These are phyloP conservation scores for Ilyonectria mors-panacis DNA, from an alignment of 2,329 filamentous ascomycete genomes.

Conservation along the genomic window DNA sequence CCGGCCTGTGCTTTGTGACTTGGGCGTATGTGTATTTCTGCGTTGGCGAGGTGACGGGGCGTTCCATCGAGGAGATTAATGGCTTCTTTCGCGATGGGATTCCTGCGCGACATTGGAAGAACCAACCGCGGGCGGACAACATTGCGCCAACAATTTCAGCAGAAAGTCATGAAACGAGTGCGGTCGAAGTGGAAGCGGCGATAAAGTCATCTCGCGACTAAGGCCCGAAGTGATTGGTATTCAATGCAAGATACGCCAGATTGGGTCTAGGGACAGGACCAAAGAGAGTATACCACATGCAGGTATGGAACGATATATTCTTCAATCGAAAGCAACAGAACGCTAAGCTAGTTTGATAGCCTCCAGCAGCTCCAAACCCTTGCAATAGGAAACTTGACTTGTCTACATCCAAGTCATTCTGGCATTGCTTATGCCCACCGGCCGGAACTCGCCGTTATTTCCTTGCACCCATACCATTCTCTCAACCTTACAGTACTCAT, in stretches of 20 bases:
- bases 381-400: too few relatives aligned
- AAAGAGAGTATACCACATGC: neutral
- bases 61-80: constrained; percentile 50
- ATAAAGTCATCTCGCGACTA: constrained; percentile 14
- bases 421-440: neutral
- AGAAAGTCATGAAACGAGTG: constrained; percentile 2
- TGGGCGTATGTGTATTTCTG: constrained; percentile 56
- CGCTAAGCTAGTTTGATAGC: neutral
- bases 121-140: constrained; percentile 38
- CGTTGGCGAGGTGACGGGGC: constrained; percentile 50
- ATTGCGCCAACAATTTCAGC: constrained; percentile 8
- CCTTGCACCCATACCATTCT: neutral
- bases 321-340: neutral
- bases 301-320: neutral
- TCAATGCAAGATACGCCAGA: neutral
- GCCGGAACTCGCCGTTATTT: neutral
- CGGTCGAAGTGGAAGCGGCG: constrained; percentile 19
- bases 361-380: neutral
- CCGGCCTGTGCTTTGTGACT: constrained; percentile 52
- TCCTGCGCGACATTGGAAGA: constrained; percentile 46
- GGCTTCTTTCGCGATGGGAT: constrained; percentile 48
- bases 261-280: neutral
- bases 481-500: neutral
- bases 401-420: neutral
- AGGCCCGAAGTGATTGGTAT: neutral